Conservation (phyloP, 495 filamentous ascomycete species). For the Choiromyces venosus region DNA sequence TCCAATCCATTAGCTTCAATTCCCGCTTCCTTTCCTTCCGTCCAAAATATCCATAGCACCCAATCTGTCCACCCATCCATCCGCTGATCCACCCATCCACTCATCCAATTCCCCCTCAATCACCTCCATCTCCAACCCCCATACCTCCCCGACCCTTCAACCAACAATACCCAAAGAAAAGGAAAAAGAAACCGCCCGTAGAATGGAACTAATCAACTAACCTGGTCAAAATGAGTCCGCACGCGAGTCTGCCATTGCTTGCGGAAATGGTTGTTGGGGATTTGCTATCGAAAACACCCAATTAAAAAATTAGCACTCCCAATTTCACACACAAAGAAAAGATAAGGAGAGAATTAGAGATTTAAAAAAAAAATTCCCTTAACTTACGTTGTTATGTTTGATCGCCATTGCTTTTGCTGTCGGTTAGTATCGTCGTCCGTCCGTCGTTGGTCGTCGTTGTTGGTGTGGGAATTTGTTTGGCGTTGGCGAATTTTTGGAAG, state of each 20-base stretch:
- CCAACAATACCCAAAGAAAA: background rate
- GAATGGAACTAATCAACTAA: slow-evolving; percentile 56
- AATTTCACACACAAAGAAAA: too few species aligned
- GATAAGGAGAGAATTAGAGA: background rate
- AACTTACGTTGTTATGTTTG: slow-evolving; percentile 83
- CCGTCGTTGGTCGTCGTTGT: slow-evolving; percentile 19
- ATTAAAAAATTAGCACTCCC: slow-evolving; percentile 8
- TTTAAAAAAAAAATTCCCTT: background rate
- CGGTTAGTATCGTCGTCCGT: slow-evolving; percentile 55
- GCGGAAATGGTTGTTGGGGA: slow-evolving; percentile 99
- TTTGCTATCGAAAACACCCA: slow-evolving; percentile 51
- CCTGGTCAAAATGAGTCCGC: slow-evolving; percentile 98
- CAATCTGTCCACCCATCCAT: background rate
- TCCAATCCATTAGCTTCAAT: slow-evolving; percentile 31
- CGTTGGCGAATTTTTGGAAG: slow-evolving; percentile 28
- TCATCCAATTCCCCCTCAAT: background rate
- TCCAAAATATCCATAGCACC: background rate
- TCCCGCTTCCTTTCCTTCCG: slow-evolving; percentile 19
- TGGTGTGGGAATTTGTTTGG: slow-evolving; percentile 26
- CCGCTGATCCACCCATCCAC: background rate
- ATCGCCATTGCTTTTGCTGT: slow-evolving; percentile 99
- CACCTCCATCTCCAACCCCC: background rate
- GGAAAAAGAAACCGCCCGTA: too few species aligned
- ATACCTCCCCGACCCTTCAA: background rate
- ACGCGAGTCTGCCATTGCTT: slow-evolving; percentile 99